Conservation (phyloP, 75 land plant genomes). For the Pseudotsuga menziesii region DNA sequence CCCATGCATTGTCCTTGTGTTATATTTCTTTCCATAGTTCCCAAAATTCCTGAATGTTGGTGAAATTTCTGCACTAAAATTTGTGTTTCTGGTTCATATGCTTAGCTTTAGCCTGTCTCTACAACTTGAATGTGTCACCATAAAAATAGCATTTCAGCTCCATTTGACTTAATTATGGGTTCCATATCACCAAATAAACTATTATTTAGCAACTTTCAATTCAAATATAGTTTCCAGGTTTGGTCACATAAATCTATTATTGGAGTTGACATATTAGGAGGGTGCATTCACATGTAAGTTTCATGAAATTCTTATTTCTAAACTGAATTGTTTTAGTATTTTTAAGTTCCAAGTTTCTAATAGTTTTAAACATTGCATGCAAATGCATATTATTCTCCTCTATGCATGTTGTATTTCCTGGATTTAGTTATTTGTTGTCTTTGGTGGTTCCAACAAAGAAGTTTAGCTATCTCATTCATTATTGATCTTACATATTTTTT, state of each 20-base stretch:
- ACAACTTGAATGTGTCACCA: slow-evolving; percentile 1
- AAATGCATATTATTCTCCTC: not conserved
- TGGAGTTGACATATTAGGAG: too few relatives aligned
- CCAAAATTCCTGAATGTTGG: not conserved
- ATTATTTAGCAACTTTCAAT: not conserved
- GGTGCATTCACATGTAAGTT: too few relatives aligned
- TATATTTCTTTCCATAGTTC: slow-evolving; percentile 5
- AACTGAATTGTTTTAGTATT: too few relatives aligned
- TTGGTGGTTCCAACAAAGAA: slow-evolving; percentile 5
- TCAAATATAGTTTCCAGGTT: not conserved
- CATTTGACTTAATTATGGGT: not conserved
- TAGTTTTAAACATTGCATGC: not conserved
- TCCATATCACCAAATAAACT: not conserved
- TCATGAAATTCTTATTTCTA: not conserved
- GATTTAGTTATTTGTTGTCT: not conserved
- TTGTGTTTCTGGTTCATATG: not conserved
- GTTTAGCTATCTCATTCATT: not conserved
- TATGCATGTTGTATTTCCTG: not conserved
- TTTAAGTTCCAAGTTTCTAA: not conserved
- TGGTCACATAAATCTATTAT: not conserved
- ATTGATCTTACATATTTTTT: not conserved
- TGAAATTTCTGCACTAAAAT: not conserved
- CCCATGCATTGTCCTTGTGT: not conserved
- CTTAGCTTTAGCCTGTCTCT: not conserved
- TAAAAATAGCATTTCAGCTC: not conserved